Percentiles rank a stretch among this genome's conserved stretches.
Conservation (phyloP, 306 rosid species). For the Dryas alaskensis region DNA sequence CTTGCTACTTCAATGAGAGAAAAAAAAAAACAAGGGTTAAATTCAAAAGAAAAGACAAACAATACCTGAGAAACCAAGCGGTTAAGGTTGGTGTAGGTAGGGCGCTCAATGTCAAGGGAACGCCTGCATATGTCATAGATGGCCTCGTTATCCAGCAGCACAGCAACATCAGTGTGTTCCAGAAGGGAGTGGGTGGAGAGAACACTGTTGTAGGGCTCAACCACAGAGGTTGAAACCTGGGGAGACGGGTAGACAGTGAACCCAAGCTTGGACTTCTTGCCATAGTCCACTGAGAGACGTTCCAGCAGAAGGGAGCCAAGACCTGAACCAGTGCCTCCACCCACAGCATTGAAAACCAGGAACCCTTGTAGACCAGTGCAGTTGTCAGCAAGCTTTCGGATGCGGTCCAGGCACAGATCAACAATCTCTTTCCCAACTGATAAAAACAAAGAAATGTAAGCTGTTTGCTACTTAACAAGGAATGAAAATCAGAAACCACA, state of each 20-base stretch:
- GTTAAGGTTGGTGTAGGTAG: conserved; percentile 80
- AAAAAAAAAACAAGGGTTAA: neutral
- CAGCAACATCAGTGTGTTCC: conserved; percentile 82
- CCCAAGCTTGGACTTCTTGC: conserved; percentile 81
- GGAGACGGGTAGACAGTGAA: conserved; percentile 83
- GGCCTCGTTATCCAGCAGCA: conserved; percentile 75
- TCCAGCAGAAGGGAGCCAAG: conserved; percentile 78
- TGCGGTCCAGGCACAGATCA: conserved; percentile 74
- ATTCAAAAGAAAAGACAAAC: neutral
- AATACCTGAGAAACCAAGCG: conserved; percentile 71
- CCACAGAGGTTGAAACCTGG: conserved; percentile 78
- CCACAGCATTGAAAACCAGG: conserved; percentile 78
- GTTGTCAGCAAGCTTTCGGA: conserved; percentile 76
- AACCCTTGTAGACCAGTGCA: conserved; percentile 90
- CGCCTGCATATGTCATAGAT: conserved; percentile 80
- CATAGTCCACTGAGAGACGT: conserved; percentile 76
- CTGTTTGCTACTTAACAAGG: neutral
- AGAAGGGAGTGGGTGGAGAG: conserved; percentile 78
- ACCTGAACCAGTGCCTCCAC: conserved; percentile 87
- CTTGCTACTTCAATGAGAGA: neutral
- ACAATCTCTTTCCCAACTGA: conserved; percentile 87
- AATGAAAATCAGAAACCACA: neutral
- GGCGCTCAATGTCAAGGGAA: conserved; percentile 78
- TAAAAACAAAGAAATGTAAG: neutral
- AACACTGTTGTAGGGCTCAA: conserved; percentile 86